Conservation (phyloP, 2,329 filamentous ascomycete species). For the Exophiala sp. region DNA sequence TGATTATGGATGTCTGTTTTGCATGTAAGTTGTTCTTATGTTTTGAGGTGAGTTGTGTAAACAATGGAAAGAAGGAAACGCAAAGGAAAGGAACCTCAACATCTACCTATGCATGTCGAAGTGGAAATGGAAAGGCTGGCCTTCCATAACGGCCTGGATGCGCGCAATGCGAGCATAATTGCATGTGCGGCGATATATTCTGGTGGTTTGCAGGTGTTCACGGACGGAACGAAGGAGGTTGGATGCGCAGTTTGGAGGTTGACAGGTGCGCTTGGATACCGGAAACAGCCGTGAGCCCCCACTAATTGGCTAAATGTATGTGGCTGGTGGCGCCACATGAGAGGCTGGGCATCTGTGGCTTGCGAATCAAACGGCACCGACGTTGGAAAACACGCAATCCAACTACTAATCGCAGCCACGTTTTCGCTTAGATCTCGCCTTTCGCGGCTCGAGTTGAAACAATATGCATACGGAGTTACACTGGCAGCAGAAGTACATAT, state of each 20-base stretch:
- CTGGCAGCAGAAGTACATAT: too few species aligned
- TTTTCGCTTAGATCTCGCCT: neutral
- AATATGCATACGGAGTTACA: too few species aligned
- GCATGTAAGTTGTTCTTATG: neutral
- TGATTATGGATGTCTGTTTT: conserved; percentile 2
- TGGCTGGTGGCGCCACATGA: conserved; percentile 19
- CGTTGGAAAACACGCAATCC: neutral
- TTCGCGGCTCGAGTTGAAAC: too few species aligned
- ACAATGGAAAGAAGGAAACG: conserved; percentile 1
- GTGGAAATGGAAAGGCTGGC: conserved; percentile 20
- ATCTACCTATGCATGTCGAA: conserved; percentile 20
- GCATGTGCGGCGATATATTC: conserved; percentile 11
- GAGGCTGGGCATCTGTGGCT: conserved; percentile 12
- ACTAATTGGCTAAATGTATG: conserved; percentile 15
- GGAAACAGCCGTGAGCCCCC: neutral
- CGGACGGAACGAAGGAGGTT: conserved; percentile 11
- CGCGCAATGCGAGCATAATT: neutral
- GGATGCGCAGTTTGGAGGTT: conserved; percentile 4
- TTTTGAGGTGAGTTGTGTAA: conserved; percentile 3
- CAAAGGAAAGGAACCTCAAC: conserved; percentile 9
- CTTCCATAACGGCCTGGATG: conserved; percentile 3
- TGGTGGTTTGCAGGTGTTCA: conserved; percentile 4
- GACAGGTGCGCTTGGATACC: conserved; percentile 1
- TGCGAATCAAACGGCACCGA: neutral
- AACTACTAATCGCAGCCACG: neutral